Conservation (phyloP, 2,329 filamentous ascomycete species). For the Fusarium sp. region DNA sequence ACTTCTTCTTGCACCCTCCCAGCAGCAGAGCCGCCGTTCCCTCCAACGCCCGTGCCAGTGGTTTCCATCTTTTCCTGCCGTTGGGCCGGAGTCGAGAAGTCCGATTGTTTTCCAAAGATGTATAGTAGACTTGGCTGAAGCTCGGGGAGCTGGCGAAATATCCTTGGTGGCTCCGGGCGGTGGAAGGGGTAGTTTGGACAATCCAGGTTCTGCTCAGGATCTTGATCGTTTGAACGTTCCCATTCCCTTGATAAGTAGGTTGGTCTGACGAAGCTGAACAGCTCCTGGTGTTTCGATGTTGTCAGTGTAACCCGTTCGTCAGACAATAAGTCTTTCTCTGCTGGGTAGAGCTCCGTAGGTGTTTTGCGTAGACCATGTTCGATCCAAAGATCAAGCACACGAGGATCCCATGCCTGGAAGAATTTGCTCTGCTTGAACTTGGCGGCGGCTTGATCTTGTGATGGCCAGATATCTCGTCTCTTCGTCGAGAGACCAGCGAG, state of each 20-base stretch:
- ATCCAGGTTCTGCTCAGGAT: neutral
- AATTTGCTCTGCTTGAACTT: conserved; percentile 4
- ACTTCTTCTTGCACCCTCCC: neutral
- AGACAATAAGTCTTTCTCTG: neutral
- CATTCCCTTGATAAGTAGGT: neutral
- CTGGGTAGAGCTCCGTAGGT: neutral
- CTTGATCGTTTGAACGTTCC: neutral
- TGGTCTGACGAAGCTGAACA: neutral
- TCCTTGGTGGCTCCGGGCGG: neutral
- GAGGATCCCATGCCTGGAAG: conserved; percentile 10
- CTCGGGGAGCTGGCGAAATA: conserved; percentile 4
- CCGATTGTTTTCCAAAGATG: neutral
- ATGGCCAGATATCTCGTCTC: conserved; percentile 2
- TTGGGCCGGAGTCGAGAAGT: neutral
- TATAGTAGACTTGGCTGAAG: conserved; percentile 2
- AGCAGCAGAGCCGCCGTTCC: neutral
- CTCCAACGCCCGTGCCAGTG: neutral
- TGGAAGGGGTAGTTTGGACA: neutral
- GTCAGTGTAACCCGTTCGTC: neutral
- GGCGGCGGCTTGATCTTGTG: neutral
- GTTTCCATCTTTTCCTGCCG: neutral
- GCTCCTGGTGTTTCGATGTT: conserved; percentile 2
- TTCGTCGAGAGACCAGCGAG: neutral
- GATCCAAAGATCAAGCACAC: conserved; percentile 4
- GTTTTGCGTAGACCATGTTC: neutral